phyloP scores from a whole-genome alignment of 2,329 filamentous ascomycete genomes.

The Fonsecaea multimorphosa region DNA sequence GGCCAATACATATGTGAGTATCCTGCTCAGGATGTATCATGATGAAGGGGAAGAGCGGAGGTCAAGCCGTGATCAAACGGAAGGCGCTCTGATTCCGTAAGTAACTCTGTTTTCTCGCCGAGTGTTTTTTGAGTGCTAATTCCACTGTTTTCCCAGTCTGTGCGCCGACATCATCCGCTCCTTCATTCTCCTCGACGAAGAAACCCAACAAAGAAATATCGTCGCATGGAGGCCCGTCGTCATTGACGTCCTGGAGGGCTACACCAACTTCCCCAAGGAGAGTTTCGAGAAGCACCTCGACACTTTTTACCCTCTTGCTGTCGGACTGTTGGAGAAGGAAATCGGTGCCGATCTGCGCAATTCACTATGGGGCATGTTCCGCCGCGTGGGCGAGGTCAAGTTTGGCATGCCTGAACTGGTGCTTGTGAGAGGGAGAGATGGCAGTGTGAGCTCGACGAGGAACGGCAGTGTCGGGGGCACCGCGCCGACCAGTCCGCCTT shows the following conservation, averaged over 20 bases:
- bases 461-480: slow-evolving; percentile 32
- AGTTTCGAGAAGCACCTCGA: slow-evolving; percentile 81
- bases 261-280: slow-evolving; percentile 77
- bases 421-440: slow-evolving; percentile 31
- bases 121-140: slow-evolving; percentile 6
- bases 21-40: slow-evolving; percentile 96
- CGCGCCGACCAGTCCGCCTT: slow-evolving; percentile 30
- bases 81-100: slow-evolving; percentile 84
- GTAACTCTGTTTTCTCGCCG: slow-evolving; percentile 40
- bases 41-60: slow-evolving; percentile 84
- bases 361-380: slow-evolving; percentile 77
- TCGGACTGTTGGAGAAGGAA: slow-evolving; percentile 83
- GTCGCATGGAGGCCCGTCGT: slow-evolving; percentile 97
- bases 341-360: slow-evolving; percentile 78
- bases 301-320: slow-evolving; percentile 83
- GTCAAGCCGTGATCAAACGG: slow-evolving; percentile 79
- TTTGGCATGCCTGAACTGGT: slow-evolving; percentile 53
- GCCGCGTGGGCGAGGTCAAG: slow-evolving; percentile 79
- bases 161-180: slow-evolving; percentile 91
- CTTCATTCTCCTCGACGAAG: slow-evolving; percentile 87
- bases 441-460: slow-evolving; percentile 33
- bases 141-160: slow-evolving; percentile 55
- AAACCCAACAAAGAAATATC: slow-evolving; percentile 96
- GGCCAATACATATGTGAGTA: slow-evolving; percentile 92
- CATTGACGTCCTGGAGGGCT: slow-evolving; percentile 94